A percentile compares a stretch with the other conserved stretches of the same genome.
These are phyloP conservation scores for Boletus tomentosulus DNA, from an alignment of 768 basidiomycete genomes.

Conservation along the genomic window DNA sequence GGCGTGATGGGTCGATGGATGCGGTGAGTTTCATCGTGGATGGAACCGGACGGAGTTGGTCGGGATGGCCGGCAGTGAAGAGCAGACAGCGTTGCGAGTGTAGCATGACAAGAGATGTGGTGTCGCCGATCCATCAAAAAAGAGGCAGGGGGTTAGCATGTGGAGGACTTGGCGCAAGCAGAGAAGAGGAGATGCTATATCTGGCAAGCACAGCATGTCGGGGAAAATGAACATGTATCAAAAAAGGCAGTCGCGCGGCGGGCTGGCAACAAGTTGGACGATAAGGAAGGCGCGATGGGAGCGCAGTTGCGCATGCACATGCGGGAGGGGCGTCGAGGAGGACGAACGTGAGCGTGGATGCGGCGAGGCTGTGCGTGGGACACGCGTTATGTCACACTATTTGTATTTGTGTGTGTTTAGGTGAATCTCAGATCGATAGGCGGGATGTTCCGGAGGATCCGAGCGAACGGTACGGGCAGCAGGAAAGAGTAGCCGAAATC, in stretches of 20 bases:
- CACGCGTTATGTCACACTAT: slow-evolving; percentile 29
- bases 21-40: slow-evolving; percentile 6
- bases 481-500: slow-evolving; percentile 38
- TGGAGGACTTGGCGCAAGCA: too few relatives aligned
- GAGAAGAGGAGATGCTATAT: neutral
- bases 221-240: neutral
- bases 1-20: neutral
- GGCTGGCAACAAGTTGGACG: neutral
- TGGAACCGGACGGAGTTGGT: slow-evolving; percentile 13
- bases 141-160: neutral
- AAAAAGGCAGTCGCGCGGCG: neutral
- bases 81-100: neutral
- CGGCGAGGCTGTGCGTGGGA: slow-evolving; percentile 31
- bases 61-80: slow-evolving; percentile 15
- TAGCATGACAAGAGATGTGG: neutral
- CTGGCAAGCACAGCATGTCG: neutral
- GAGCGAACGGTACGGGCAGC: slow-evolving; percentile 32
- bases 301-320: slow-evolving; percentile 14
- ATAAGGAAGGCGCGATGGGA: slow-evolving; percentile 2
- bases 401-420: slow-evolving; percentile 16
- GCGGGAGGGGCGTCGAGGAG: neutral
- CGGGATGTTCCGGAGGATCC: slow-evolving; percentile 32
- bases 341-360: neutral
- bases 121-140: slow-evolving; percentile 13
- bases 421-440: slow-evolving; percentile 28